Evolutionary conservation across 2,329 filamentous ascomycete genomes (phyloP).

Genomic region (Colletotrichum simmondsii): DNA sequence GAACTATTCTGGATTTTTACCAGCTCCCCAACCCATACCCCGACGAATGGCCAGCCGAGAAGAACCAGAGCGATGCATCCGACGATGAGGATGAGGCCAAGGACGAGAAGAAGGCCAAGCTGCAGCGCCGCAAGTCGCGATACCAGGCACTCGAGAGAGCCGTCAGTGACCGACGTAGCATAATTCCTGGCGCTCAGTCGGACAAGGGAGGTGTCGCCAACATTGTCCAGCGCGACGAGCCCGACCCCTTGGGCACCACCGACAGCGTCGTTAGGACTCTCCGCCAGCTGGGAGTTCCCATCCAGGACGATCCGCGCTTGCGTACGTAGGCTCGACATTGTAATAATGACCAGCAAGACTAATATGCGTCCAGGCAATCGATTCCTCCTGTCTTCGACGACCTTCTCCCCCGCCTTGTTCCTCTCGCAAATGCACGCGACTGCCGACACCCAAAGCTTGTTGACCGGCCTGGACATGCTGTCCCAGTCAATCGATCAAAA

Average conservation of each 20-base stretch:
- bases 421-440: constrained; percentile 90
- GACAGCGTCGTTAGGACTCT: constrained; percentile 88
- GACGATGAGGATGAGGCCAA: constrained; percentile 70
- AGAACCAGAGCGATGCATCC: constrained; percentile 76
- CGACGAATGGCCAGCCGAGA: constrained; percentile 85
- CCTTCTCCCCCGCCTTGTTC: constrained; percentile 92
- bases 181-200: constrained; percentile 74
- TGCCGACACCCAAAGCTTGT: constrained; percentile 83
- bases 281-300: constrained; percentile 78
- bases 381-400: constrained; percentile 94
- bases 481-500: constrained; percentile 97
- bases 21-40: constrained; percentile 83
- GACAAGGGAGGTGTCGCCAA: constrained; percentile 76
- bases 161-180: constrained; percentile 74
- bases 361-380: constrained; percentile 74
- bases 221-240: constrained; percentile 89
- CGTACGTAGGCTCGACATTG: constrained; percentile 60
- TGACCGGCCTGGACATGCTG: constrained; percentile 85
- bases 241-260: constrained; percentile 88
- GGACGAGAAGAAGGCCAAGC: constrained; percentile 55
- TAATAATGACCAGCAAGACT: constrained; percentile 14
- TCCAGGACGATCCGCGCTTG: constrained; percentile 85
- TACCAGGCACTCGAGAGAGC: constrained; percentile 87
- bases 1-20: constrained; percentile 88
- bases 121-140: constrained; percentile 75